These are phyloP conservation scores for Boletus semigastroideus DNA, from an alignment of 1,284 basidiomycete genomes.

Conservation along the genomic window DNA sequence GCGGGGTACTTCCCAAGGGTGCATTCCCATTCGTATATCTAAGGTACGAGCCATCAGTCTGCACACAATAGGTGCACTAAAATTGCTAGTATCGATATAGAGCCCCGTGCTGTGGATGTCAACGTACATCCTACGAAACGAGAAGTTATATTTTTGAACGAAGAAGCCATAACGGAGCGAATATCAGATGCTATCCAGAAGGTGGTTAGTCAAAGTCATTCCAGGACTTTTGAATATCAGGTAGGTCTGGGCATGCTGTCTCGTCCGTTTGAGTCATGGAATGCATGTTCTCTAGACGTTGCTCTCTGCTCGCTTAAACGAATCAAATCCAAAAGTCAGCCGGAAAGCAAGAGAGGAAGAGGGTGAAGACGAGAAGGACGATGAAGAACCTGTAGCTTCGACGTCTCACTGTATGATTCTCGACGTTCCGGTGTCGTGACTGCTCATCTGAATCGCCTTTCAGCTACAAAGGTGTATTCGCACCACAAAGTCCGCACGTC, in stretches of 20 bases:
- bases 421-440: not conserved
- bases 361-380: slow-evolving; percentile 36
- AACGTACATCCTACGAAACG: slow-evolving; percentile 99
- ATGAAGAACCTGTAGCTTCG: slow-evolving; percentile 12
- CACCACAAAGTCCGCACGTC: slow-evolving; percentile 95
- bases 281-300: slow-evolving; percentile 48
- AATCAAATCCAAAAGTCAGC: slow-evolving; percentile 42
- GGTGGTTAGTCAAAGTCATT: slow-evolving; percentile 67
- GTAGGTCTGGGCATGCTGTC: slow-evolving; percentile 35
- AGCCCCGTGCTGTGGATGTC: slow-evolving; percentile 90
- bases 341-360: slow-evolving; percentile 37
- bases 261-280: not conserved
- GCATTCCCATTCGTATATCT: slow-evolving; percentile 90
- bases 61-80: not conserved
- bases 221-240: slow-evolving; percentile 83
- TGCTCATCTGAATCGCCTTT: slow-evolving; percentile 12
- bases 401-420: slow-evolving; percentile 18
- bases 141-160: slow-evolving; percentile 93
- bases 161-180: slow-evolving; percentile 83
- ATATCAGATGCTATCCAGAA: slow-evolving; percentile 76
- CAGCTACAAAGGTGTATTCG: slow-evolving; percentile 57
- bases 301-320: slow-evolving; percentile 51
- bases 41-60: slow-evolving; percentile 48
- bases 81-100: slow-evolving; percentile 67
- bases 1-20: slow-evolving; percentile 88